A percentile compares a stretch with the other conserved stretches of the same genome.
Evolutionary conservation across 176 grass and related monocot species (phyloP).

Genomic region (Pharus latifolius): DNA sequence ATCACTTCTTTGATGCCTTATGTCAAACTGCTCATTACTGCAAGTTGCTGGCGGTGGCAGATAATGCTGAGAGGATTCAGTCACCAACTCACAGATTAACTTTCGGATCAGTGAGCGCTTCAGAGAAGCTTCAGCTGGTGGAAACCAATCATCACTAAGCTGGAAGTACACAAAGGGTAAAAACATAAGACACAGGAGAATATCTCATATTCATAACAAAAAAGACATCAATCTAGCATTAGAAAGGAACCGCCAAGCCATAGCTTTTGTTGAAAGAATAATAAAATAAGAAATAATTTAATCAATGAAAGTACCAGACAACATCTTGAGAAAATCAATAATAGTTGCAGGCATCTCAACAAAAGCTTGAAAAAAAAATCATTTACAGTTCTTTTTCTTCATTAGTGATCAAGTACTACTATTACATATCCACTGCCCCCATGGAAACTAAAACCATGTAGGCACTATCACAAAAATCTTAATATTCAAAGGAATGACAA

Average conservation of each 20-base stretch:
- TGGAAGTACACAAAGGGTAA: constrained; percentile 27
- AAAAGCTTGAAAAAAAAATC: not conserved
- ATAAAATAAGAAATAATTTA: too few relatives aligned
- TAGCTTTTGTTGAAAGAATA: not conserved
- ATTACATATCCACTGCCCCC: not conserved
- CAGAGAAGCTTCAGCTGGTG: constrained; percentile 75
- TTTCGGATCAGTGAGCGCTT: constrained; percentile 73
- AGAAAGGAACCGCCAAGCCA: not conserved
- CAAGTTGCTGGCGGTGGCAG: not conserved
- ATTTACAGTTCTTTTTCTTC: not conserved
- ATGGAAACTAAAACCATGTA: not conserved
- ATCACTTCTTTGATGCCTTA: constrained; percentile 26
- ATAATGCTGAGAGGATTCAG: constrained; percentile 24
- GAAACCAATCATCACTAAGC: constrained; percentile 82
- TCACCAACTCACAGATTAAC: constrained; percentile 57
- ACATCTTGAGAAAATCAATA: too few relatives aligned
- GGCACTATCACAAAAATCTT: not conserved
- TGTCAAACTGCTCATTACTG: constrained; percentile 24
- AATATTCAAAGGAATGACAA: not conserved
- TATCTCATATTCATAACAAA: not conserved
- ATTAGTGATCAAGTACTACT: not conserved
- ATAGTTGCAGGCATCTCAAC: not conserved
- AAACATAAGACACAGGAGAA: not conserved
- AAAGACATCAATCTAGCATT: not conserved
- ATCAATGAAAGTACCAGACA: not conserved